Evolutionary conservation across 2,329 filamentous ascomycete species (phyloP), one percentile per base, ranked within the genome.

Genomic region (Fusarium setosum): DNA sequence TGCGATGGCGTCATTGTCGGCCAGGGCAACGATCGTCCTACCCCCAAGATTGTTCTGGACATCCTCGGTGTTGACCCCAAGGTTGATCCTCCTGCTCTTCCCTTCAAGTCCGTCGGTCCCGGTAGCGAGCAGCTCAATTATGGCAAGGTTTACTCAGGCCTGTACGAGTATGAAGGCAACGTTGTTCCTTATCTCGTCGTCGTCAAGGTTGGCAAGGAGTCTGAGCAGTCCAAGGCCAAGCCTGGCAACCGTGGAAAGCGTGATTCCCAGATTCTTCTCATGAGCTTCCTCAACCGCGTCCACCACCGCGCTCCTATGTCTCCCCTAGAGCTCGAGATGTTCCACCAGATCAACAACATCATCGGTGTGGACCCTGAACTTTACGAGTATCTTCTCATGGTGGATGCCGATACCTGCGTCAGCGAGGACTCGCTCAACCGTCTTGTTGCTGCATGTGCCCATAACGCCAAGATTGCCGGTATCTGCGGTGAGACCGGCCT

Each of bases 311-410:
- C 92, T 3, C 91, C 95, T 1, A 99, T 99, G 96, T 96, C 91
- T 65, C 96, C 96, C 15, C 88, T 99, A 12, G 96, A 99, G 77
- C 83, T 99, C 42, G 96, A 99, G 78, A 97, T 98, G 85, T 98
- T 97, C 83, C 96, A 99, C 75, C 96, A 99, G 77, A 93, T 99
- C 83, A 97, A 97, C 86, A 99, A 99, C 76, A 93, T 99, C 71
- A 99, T 99, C 65, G 96, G 96, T 72, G 96, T 99, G 15, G 94
- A 99, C 72, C 96, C 96, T 4, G 94, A 97, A 76, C 86, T 99
- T 15, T 99, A 99, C 76, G 96, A 99, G 77, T 99, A 97, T 73
- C 84, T 98, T 53, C 85, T 99, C 69, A 97, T 97, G 94, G 91
- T 99, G 63, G 96, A 99, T 79, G 96, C 96, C 73, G 96, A 99